phyloP scores from a whole-genome alignment of 2,329 filamentous ascomycete species.

The Geosmithia morbida region DNA sequence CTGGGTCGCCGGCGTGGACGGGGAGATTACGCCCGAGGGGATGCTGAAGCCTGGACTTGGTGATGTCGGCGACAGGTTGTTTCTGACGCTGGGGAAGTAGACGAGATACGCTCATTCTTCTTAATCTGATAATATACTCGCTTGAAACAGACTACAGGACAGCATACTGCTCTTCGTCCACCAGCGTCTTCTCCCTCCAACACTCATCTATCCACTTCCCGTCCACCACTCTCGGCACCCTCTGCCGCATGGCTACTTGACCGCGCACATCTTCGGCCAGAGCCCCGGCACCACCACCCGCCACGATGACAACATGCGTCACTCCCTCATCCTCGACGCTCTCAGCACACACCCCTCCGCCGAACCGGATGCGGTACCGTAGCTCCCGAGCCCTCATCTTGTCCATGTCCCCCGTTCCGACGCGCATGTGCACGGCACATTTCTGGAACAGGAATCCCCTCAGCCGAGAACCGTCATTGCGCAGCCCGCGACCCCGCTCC shows the following conservation, averaged over 20 bases:
- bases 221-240: conserved; percentile 55
- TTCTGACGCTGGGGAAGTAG: conserved; percentile 76
- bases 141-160: conserved; percentile 7
- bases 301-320: conserved; percentile 57
- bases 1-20: conserved; percentile 72
- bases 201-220: conserved; percentile 63
- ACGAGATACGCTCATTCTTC: neutral
- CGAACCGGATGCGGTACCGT: conserved; percentile 51
- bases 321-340: conserved; percentile 34
- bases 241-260: conserved; percentile 21
- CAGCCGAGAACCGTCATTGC: conserved; percentile 14
- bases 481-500: conserved; percentile 38
- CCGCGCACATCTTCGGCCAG: conserved; percentile 24
- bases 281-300: conserved; percentile 21
- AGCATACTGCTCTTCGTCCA: conserved; percentile 61
- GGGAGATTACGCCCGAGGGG: conserved; percentile 56
- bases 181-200: conserved; percentile 62
- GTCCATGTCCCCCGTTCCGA: conserved; percentile 11
- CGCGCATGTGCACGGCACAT: conserved; percentile 24
- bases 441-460: conserved; percentile 37
- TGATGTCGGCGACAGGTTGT: conserved; percentile 82
- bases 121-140: neutral
- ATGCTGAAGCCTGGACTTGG: conserved; percentile 88
- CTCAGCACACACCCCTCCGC: conserved; percentile 43
- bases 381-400: conserved; percentile 25